These are phyloP conservation scores for Endocladia muricata DNA, from an alignment of 31 red algal genomes.

Conservation along the genomic window DNA sequence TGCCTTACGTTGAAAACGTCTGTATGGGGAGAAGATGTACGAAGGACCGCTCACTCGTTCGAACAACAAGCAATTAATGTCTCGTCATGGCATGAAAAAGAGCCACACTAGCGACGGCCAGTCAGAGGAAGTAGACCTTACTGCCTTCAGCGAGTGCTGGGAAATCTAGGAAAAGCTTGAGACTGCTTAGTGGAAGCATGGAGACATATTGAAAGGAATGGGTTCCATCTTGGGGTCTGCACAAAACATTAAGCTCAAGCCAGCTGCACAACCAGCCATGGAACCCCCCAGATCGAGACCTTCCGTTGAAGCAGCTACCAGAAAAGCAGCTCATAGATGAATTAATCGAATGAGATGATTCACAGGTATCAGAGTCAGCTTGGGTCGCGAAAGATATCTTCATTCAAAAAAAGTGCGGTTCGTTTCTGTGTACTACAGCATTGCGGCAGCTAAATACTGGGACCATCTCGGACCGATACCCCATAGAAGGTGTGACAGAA, in stretches of 20 bases:
- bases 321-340: slow-evolving; percentile 5
- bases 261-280: neutral
- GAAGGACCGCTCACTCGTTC: too few relatives aligned
- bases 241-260: slow-evolving; percentile 13
- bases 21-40: too few relatives aligned
- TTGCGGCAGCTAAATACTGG: slow-evolving; percentile 18
- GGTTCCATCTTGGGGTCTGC: neutral
- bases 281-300: neutral
- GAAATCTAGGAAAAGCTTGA: too few relatives aligned
- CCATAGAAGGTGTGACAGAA: slow-evolving; percentile 23
- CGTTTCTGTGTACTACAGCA: neutral
- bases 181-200: too few relatives aligned
- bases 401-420: slow-evolving; percentile 4
- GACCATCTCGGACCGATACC: slow-evolving; percentile 30
- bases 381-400: slow-evolving; percentile 27
- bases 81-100: too few relatives aligned
- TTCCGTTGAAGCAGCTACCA: slow-evolving; percentile 10
- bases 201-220: slow-evolving; percentile 30
- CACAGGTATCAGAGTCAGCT: slow-evolving; percentile 11
- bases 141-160: too few relatives aligned
- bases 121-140: too few relatives aligned
- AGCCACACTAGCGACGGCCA: too few relatives aligned
- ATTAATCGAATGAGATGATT: neutral
- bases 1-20: too few relatives aligned
- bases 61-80: too few relatives aligned